Evolutionary conservation across 1,284 basidiomycete genomes (phyloP).

Genomic region (Trichosporon sp.): DNA sequence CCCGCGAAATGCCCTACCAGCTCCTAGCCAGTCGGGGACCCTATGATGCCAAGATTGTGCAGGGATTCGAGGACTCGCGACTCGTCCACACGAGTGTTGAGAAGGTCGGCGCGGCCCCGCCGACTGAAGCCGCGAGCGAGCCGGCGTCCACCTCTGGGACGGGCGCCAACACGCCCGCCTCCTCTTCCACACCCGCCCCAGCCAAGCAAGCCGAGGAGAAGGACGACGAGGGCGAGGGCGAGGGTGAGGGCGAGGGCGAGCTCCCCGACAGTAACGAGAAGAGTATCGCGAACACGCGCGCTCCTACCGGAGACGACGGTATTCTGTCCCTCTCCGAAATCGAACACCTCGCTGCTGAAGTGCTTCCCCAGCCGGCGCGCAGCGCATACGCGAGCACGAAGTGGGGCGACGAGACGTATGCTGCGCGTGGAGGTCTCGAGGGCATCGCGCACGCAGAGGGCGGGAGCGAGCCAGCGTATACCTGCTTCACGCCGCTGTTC

Average conservation of each 20-base stretch:
- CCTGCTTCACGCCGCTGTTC: slow-evolving; percentile 63
- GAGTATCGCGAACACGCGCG: slow-evolving; percentile 74
- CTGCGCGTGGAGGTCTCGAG: slow-evolving; percentile 58
- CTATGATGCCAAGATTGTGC: slow-evolving; percentile 63
- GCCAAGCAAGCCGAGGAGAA: slow-evolving; percentile 46
- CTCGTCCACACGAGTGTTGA: slow-evolving; percentile 83
- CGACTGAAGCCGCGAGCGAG: slow-evolving; percentile 38
- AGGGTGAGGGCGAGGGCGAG: slow-evolving; percentile 61
- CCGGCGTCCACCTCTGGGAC: slow-evolving; percentile 23
- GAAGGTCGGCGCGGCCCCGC: slow-evolving; percentile 50
- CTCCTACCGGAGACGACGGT: slow-evolving; percentile 67
- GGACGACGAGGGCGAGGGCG: slow-evolving; percentile 58
- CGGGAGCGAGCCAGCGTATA: slow-evolving; percentile 65
- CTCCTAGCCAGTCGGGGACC: slow-evolving; percentile 63
- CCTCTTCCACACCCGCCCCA: slow-evolving; percentile 8
- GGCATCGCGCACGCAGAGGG: slow-evolving; percentile 58
- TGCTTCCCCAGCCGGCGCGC: slow-evolving; percentile 33
- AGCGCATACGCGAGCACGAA: slow-evolving; percentile 62
- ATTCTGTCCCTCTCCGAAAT: slow-evolving; percentile 70
- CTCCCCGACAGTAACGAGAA: slow-evolving; percentile 63
- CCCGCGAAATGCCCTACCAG: slow-evolving; percentile 80
- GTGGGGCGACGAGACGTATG: slow-evolving; percentile 57
- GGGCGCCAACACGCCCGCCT: slow-evolving; percentile 24
- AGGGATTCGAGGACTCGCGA: slow-evolving; percentile 66
- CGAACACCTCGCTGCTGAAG: slow-evolving; percentile 60